Base-by-base conservation (phyloP, 345 rosid genomes). In the Rubroshorea leprosula region DNA sequence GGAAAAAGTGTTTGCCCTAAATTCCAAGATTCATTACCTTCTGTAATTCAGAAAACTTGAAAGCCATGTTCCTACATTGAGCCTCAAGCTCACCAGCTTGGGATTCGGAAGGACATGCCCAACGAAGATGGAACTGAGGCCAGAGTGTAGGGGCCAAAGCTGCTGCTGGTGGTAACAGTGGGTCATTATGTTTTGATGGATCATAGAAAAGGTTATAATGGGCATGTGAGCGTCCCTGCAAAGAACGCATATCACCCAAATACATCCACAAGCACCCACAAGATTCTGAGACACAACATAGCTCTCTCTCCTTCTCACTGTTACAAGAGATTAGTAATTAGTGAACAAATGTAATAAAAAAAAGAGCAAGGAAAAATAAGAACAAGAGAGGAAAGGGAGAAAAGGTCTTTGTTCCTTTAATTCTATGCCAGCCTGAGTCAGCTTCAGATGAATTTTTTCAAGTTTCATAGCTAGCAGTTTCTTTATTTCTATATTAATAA, bases 41-140 rank as follows among this genome's bases (percentile, higher is more conserved):
- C 68, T 82, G 82, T 68, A 87, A 63, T 62, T 89, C 95, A 20
- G 80, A 79, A 58, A 80, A 72, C 56, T 69, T 83, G 20, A 66
- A 20, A 20, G 79, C 71, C 87, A 85, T 78, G 68, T 76, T 76
- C 70, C 95, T 80, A 74, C 82, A 87, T 49, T 71, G 86, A 47
- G 69, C 77, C 65, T 89, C 97, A 21, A 79, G 75, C 69, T 89
- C 96, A 59, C 82, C 82, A 57, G 85, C 69, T 49, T 78, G 76
- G 62, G 92, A 86, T 80, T 89, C 99, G 2, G 73, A 57, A 29
- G 96, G 96, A 60, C 97, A 93, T 54, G 96, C 91, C 99, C 99
- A 93, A 18, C 99, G 91, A 51, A 93, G 96, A 76, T 89, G 97
- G 73, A 89, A 93, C 51, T 83, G 92, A 19, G 99, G 97, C 99